Conservation (phyloP, 805 yeast genomes). For the Starmerella scarabaei region DNA sequence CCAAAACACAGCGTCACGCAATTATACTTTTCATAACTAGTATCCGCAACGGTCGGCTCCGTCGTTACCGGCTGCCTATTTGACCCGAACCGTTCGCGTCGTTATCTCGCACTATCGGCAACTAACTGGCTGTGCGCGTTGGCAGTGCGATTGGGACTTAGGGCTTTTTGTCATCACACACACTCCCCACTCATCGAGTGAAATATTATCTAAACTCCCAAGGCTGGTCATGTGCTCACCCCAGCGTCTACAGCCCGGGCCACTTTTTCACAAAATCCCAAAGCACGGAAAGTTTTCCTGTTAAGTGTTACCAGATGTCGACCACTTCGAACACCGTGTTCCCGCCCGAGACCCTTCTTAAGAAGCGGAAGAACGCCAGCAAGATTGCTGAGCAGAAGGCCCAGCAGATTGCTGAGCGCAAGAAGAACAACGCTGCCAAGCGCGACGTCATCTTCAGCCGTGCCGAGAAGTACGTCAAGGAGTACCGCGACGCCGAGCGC, state of each 20-base stretch:
- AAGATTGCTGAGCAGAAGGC: constrained; percentile 44
- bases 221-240: constrained; percentile 1
- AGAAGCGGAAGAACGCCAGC: constrained; percentile 46
- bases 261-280: constrained; percentile 1
- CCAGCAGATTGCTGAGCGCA: constrained; percentile 34
- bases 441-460: constrained; percentile 62
- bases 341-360: constrained; percentile 46
- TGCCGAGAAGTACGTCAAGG: constrained; percentile 93
- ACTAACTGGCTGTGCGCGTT: no score
- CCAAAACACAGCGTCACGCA: no score
- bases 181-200: neutral
- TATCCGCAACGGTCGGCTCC: no score
- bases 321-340: constrained; percentile 21
- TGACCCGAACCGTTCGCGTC: no score
- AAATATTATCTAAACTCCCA: constrained; percentile 1
- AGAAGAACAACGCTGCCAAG: constrained; percentile 26
- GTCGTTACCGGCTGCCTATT: no score
- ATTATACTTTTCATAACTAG: no score
- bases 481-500: constrained; percentile 86
- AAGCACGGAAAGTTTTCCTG: constrained; percentile 8
- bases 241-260: neutral
- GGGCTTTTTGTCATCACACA: neutral
- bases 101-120: no score
- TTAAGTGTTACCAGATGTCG: constrained; percentile 8
- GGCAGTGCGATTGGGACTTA: neutral